A percentile compares a stretch with the other conserved stretches of the same genome.
These are phyloP conservation scores for Xylariaceae sp. DNA, from an alignment of 2,329 filamentous ascomycete genomes.

Conservation along the genomic window DNA sequence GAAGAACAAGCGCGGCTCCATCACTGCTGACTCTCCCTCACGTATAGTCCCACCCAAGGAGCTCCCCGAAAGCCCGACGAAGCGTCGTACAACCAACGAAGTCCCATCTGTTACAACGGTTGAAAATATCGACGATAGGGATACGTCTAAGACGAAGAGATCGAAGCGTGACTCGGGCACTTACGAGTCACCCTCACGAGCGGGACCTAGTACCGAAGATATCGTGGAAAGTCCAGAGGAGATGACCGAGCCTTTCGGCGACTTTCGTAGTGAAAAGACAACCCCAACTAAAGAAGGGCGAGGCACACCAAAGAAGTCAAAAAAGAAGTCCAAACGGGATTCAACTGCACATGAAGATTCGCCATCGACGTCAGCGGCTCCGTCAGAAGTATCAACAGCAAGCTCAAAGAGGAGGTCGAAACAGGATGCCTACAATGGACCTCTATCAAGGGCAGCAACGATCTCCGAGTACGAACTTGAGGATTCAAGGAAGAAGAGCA, in stretches of 20 bases:
- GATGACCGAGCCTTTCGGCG: conserved; percentile 40
- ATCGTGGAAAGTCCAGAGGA: conserved; percentile 46
- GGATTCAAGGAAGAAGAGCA: conserved; percentile 37
- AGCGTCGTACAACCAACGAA: conserved; percentile 35
- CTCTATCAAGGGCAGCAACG: conserved; percentile 22
- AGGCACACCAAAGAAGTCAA: conserved; percentile 40
- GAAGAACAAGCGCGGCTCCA: conserved; percentile 32
- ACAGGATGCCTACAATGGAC: conserved; percentile 32
- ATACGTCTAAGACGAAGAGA: conserved; percentile 37
- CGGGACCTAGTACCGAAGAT: conserved; percentile 37
- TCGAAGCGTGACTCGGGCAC: conserved; percentile 33
- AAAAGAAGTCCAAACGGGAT: conserved; percentile 41
- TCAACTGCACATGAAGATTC: conserved; percentile 29
- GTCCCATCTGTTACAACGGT: conserved; percentile 24
- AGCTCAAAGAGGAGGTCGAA: conserved; percentile 37
- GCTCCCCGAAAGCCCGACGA: conserved; percentile 20
- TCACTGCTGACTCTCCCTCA: conserved; percentile 21
- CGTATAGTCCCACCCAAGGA: conserved; percentile 10
- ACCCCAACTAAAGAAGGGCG: conserved; percentile 40
- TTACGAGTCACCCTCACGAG: conserved; percentile 38
- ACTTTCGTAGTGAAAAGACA: conserved; percentile 33
- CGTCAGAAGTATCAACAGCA: conserved; percentile 43
- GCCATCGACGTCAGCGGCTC: conserved; percentile 32
- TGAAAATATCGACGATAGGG: conserved; percentile 36
- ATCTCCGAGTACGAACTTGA: conserved; percentile 22